Evolutionary conservation across 2,329 filamentous ascomycete species (phyloP), one percentile per base, ranked within the genome.

Genomic region (Fusarium metavorans): DNA sequence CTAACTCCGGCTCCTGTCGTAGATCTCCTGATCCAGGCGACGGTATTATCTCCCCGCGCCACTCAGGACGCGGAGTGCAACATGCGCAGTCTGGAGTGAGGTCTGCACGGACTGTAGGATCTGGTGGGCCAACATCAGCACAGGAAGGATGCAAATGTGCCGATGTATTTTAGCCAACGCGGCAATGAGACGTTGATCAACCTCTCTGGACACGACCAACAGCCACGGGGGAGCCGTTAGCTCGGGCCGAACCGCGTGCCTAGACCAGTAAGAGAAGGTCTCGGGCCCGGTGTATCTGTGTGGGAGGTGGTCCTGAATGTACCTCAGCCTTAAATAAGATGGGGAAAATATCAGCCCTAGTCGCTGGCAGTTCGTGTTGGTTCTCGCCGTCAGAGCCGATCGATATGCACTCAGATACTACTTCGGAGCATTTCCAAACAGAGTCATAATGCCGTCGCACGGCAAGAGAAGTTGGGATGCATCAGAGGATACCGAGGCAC

Each of bases 61-160:
- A 67, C 39, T 56, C 10, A 37, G 32, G 50, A 50, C 18, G 37
- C 30, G 34, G 62, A 57, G 52, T 23, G 54, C 52, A 23, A 32
- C 25, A n/a, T 27, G 56, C 66, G 34, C 27, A 16, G 20, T 32
- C 30, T 57, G n/a, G 52, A 25, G 34, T 32, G 10, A 25, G 23
- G 39, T 16, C 34, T 37, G 54, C 34, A 57, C 54, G 14, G 54
- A 25, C 54, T 9, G 20, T 4, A 27, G 14, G 18, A 9, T 13
- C 63, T 41, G 48, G 62, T 69, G 67, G 63, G 67, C 67, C 45
- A 69, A 66, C 39, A 66, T 69, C 63, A 69, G 67, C 67, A 43
- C 57, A 69, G 67, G 63, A 69, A 66, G 67, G 67, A 66, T 66
- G 32, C 30, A 27, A 57, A 62, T 69, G 57, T 69, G 62, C 67